Conservation (phyloP, 352 stramenopile species). For the Hyaloperonospora brassicae region DNA sequence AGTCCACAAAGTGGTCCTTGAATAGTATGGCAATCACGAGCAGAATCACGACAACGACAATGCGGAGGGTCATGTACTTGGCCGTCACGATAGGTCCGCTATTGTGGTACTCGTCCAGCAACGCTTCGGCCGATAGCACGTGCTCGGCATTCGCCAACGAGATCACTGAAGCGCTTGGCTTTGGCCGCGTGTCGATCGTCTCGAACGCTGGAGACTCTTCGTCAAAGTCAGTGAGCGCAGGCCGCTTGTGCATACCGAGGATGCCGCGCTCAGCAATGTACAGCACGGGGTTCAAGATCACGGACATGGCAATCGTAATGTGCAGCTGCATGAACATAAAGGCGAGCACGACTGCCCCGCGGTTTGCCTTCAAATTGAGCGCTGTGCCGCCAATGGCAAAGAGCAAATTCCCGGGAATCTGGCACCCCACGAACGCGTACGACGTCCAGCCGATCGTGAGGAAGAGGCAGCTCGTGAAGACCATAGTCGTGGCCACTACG, state of each 20-base stretch:
- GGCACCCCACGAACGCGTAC: constrained; percentile 45
- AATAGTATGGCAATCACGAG: constrained; percentile 45
- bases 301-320: constrained; percentile 51
- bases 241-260: constrained; percentile 53
- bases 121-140: constrained; percentile 25
- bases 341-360: constrained; percentile 41
- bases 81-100: constrained; percentile 28
- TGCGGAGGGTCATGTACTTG: constrained; percentile 39
- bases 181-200: constrained; percentile 19
- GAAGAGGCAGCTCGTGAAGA: constrained; percentile 41
- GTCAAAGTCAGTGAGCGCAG: constrained; percentile 12
- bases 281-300: constrained; percentile 50
- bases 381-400: constrained; percentile 44
- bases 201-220: constrained; percentile 30
- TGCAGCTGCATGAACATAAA: constrained; percentile 63
- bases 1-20: constrained; percentile 60
- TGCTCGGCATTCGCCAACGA: constrained; percentile 29
- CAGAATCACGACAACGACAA: constrained; percentile 35
- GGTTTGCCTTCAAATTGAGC: constrained; percentile 36
- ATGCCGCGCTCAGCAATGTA: constrained; percentile 50
- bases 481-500: constrained; percentile 41
- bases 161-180: constrained; percentile 23
- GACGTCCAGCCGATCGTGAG: constrained; percentile 38
- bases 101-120: constrained; percentile 35
- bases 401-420: constrained; percentile 54